Conservation (phyloP, 2,329 filamentous ascomycete species). For the Annulohypoxylon truncatum region DNA sequence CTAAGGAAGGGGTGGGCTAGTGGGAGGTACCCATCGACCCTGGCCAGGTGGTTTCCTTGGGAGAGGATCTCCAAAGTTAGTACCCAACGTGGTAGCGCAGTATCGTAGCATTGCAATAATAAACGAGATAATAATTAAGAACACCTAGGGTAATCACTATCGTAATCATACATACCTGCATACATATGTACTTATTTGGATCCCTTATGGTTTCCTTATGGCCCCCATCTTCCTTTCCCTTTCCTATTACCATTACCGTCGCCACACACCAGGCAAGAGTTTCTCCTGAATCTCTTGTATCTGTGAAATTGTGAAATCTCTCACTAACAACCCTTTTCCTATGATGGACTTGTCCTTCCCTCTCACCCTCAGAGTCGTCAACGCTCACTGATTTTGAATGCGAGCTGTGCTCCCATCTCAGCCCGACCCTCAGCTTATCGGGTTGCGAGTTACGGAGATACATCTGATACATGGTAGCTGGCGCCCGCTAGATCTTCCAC, state of each 20-base stretch:
- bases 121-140: slow-evolving; percentile 39
- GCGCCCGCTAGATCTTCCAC: slow-evolving; percentile 10
- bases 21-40: not conserved
- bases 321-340: slow-evolving; percentile 10
- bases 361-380: slow-evolving; percentile 22
- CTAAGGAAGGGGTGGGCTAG: slow-evolving; percentile 12
- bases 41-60: slow-evolving; percentile 12
- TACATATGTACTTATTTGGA: slow-evolving; percentile 16
- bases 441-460: not conserved
- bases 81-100: slow-evolving; percentile 27
- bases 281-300: slow-evolving; percentile 17
- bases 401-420: slow-evolving; percentile 5
- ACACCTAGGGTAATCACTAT: slow-evolving; percentile 6
- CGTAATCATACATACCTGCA: slow-evolving; percentile 30
- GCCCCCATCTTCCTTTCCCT: slow-evolving; percentile 34
- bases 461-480: not conserved
- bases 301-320: not conserved
- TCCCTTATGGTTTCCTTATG: slow-evolving; percentile 39
- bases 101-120: slow-evolving; percentile 38
- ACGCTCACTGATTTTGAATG: slow-evolving; percentile 23
- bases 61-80: slow-evolving; percentile 34
- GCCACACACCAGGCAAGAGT: not conserved
- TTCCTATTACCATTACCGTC: slow-evolving; percentile 7
- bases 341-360: slow-evolving; percentile 30
- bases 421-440: not conserved